These are phyloP conservation scores for Boletales sp. DNA, from an alignment of 768 basidiomycete species.

Conservation along the genomic window DNA sequence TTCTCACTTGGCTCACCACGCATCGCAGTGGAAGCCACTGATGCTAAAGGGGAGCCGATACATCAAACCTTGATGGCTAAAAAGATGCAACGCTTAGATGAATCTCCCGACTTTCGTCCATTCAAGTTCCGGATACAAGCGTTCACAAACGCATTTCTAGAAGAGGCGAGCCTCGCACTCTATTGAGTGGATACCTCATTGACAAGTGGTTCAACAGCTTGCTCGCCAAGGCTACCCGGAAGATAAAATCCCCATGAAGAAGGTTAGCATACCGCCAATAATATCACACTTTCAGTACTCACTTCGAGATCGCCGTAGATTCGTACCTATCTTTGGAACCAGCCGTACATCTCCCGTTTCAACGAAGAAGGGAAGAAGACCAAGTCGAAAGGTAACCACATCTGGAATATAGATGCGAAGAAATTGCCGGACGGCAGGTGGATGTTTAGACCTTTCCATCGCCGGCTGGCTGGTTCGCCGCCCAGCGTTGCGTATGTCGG, in stretches of 20 bases:
- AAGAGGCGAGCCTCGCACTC: conserved; percentile 56
- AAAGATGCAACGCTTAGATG: conserved; percentile 96
- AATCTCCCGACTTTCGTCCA: conserved; percentile 93
- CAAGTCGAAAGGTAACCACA: conserved; percentile 98
- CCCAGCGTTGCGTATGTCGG: conserved; percentile 80
- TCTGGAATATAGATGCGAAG: conserved; percentile 98
- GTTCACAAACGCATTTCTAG: conserved; percentile 93
- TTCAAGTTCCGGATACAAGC: conserved; percentile 99
- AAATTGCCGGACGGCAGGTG: conserved; percentile 72
- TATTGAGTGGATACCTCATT: conserved; percentile 1
- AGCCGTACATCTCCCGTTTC: conserved; percentile 91
- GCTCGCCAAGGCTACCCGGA: conserved; percentile 84
- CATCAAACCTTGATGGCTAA: conserved; percentile 99
- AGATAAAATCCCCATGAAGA: conserved; percentile 95
- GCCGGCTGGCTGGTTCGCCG: conserved; percentile 82
- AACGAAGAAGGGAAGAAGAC: conserved; percentile 99
- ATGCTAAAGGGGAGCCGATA: conserved; percentile 93
- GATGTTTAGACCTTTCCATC: conserved; percentile 85
- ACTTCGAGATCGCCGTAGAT: conserved; percentile 47
- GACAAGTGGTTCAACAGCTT: conserved; percentile 46
- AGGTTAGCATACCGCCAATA: conserved; percentile 47
- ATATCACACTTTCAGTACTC: conserved; percentile 5
- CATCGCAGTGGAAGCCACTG: conserved; percentile 80
- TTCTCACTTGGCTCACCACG: conserved; percentile 12
- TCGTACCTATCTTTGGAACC: conserved; percentile 94